Evolutionary conservation across 441 rosid genomes (phyloP), one percentile per base, ranked within the genome.

Genomic region (Adansonia rubrostipa): DNA sequence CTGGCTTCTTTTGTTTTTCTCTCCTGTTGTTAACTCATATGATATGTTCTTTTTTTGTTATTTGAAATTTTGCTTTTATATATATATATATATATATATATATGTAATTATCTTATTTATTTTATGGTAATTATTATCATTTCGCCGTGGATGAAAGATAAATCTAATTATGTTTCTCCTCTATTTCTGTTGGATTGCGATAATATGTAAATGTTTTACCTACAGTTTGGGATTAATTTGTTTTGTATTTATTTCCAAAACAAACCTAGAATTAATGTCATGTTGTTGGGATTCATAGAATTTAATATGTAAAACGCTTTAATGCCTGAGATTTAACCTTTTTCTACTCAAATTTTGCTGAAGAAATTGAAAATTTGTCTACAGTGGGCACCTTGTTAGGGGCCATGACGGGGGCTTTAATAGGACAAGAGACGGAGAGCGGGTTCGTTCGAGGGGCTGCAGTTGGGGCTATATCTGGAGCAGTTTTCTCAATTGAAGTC

Each of bases 391-490:
- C 98, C 61, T 87, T 96, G 88, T 87, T 96, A 56, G 99, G 99
- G 17, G 98, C 98, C 83, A 80, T 94, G 89, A 96, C 99, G 1
- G 98, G 99, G 64, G 99, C 99, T 84, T 85, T 96, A 81, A 96
- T 96, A 66, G 99, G 99, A 48, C 99, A 96, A 86, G 99, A 94
- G 84, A 96, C 98, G 0, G 99, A 96, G 82, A 94, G 98, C 78
- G 99, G 99, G 19, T 94, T 96, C 80, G 87, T 96, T 45, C 84
- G 98, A 83, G 99, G 99, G 61, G 97, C 98, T 56, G 98, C 98
- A 0, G 92, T 94, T 73, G 98, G 99, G 51, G 98, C 99, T 11
- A 96, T 96, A n/a, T 93, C 98, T 0, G 99, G 99, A 65, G 99
- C 99, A 79, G 98, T 96, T 85, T 96, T 96, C 86, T 94, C 98